A percentile compares a stretch with the other conserved stretches of the same genome.
These are phyloP conservation scores for Vitrella brassicaformis DNA, from an alignment of 73 alveolate species.

Conservation along the genomic window DNA sequence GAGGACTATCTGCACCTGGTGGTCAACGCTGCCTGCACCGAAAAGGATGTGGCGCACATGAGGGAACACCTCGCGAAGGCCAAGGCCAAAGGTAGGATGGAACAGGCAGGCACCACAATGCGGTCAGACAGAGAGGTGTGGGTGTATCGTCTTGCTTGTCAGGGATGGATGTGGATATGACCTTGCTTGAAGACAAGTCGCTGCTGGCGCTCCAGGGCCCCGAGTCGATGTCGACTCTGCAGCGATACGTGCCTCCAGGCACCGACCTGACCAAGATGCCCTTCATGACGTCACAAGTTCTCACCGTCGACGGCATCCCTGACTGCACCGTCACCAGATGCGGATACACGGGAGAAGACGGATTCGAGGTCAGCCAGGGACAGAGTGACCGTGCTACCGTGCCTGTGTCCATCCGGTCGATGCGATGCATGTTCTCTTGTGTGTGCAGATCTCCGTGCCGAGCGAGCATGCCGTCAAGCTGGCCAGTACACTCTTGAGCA, in stretches of 20 bases:
- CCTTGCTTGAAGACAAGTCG: slow-evolving; percentile 35
- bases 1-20: slow-evolving; percentile 49
- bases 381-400: too few relatives aligned
- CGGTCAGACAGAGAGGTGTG: too few relatives aligned
- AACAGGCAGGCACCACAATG: too few relatives aligned
- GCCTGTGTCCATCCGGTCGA: slow-evolving; percentile 13
- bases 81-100: not conserved
- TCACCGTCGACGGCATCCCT: slow-evolving; percentile 7
- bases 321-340: slow-evolving; percentile 42
- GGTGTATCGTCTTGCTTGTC: too few relatives aligned
- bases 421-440: not conserved
- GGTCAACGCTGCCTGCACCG: slow-evolving; percentile 71
- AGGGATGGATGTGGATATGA: slow-evolving; percentile 43
- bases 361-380: too few relatives aligned
- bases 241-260: slow-evolving; percentile 25
- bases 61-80: slow-evolving; percentile 1
- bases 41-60: slow-evolving; percentile 57
- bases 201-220: slow-evolving; percentile 57
- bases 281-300: slow-evolving; percentile 42
- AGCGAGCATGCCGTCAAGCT: slow-evolving; percentile 38
- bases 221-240: slow-evolving; percentile 43
- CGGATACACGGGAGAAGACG: slow-evolving; percentile 88
- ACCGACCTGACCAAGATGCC: slow-evolving; percentile 26
- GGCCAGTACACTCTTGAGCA: slow-evolving; percentile 35
- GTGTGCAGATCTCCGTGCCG: slow-evolving; percentile 58